Conservation (phyloP, 352 stramenopile genomes). For the Phytophthora hybrid region DNA sequence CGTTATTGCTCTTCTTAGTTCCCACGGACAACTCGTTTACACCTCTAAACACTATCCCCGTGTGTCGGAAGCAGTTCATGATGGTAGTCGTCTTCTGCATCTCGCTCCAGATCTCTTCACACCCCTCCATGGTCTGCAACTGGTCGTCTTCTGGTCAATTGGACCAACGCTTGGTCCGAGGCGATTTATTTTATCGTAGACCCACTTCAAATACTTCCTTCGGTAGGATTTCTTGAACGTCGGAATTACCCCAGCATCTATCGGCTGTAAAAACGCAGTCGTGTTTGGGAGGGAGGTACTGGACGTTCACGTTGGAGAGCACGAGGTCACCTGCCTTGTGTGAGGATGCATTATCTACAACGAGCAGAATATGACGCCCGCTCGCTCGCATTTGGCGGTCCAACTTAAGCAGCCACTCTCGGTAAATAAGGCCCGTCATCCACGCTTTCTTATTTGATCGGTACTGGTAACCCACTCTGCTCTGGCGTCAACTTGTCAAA, state of each 20-base stretch:
- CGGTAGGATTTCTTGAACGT: neutral
- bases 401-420: neutral
- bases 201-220: neutral
- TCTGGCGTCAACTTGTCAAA: neutral
- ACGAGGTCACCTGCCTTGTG: neutral
- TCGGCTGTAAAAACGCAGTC: neutral
- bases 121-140: neutral
- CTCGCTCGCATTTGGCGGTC: neutral
- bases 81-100: neutral
- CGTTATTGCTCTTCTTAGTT: neutral
- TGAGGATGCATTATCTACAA: conserved; percentile 2
- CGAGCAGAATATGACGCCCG: neutral
- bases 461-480: neutral
- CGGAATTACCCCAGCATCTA: no score
- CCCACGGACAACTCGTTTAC: neutral
- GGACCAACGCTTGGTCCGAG: neutral
- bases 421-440: neutral
- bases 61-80: neutral
- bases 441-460: neutral
- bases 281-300: neutral
- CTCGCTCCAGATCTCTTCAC: neutral
- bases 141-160: neutral
- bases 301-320: neutral
- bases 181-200: conserved; percentile 8
- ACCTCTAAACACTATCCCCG: neutral